These are phyloP conservation scores for Grifola frondosa DNA, from an alignment of 1,284 basidiomycete genomes.

Conservation along the genomic window DNA sequence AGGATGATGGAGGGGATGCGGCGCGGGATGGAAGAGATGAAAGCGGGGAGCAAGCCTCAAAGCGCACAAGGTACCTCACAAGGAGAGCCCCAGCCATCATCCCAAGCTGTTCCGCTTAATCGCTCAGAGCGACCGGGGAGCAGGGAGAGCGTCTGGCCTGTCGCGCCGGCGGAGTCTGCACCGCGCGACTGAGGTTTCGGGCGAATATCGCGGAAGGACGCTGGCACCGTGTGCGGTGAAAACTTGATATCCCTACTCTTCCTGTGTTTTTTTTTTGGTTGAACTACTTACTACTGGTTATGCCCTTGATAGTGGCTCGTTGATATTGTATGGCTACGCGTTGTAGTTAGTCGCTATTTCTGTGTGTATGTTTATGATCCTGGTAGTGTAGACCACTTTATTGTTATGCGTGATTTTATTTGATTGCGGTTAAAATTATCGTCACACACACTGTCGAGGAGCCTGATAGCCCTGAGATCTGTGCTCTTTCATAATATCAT, in stretches of 20 bases:
- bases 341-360: too few species aligned
- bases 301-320: too few species aligned
- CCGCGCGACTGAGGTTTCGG: constrained; percentile 24
- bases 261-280: too few species aligned
- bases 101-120: too few species aligned
- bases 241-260: constrained; percentile 9
- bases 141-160: constrained; percentile 37
- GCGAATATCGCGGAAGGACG: background rate
- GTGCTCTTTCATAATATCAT: too few species aligned
- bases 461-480: too few species aligned
- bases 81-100: constrained; percentile 10
- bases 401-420: too few species aligned
- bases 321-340: too few species aligned
- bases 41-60: constrained; percentile 24
- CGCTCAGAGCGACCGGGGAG: constrained; percentile 12
- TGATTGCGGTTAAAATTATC: too few species aligned
- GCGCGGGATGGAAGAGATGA: constrained; percentile 73
- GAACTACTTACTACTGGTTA: too few species aligned
- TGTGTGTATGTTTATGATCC: constrained; percentile 20
- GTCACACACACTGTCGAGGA: too few species aligned
- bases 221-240: background rate
- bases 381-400: constrained; percentile 23
- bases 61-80: constrained; percentile 11
- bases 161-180: constrained; percentile 27
- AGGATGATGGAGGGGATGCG: constrained; percentile 67